Evolutionary conservation across 2,329 filamentous ascomycete genomes (phyloP).

Genomic region (Huntiella savannae): DNA sequence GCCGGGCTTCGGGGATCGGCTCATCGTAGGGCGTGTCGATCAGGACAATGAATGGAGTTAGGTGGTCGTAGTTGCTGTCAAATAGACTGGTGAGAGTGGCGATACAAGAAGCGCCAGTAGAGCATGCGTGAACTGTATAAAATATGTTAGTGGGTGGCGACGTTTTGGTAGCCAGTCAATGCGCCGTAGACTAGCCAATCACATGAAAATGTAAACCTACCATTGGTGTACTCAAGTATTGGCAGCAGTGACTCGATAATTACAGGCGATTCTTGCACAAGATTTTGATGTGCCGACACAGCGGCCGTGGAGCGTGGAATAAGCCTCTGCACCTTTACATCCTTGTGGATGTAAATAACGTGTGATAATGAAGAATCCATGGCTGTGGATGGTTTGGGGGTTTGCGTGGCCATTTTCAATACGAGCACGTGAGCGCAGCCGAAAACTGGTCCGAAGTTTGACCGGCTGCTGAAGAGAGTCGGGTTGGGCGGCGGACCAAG

Average conservation of each 20-base stretch:
- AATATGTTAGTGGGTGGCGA: constrained; percentile 13
- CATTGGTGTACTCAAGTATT: constrained; percentile 35
- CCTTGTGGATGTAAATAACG: constrained; percentile 41
- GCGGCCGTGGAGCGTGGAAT: constrained; percentile 17
- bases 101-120: constrained; percentile 33
- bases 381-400: constrained; percentile 20
- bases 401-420: constrained; percentile 36
- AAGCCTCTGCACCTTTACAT: constrained; percentile 28
- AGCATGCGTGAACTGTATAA: constrained; percentile 32
- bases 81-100: constrained; percentile 33
- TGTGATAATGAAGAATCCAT: constrained; percentile 40
- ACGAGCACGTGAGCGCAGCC: constrained; percentile 16
- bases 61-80: constrained; percentile 30
- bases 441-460: neutral
- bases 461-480: neutral
- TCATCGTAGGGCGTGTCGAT: constrained; percentile 37
- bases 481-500: constrained; percentile 7
- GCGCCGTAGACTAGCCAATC: neutral
- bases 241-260: constrained; percentile 28
- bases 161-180: neutral
- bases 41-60: constrained; percentile 37
- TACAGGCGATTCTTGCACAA: constrained; percentile 20
- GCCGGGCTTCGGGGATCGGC: constrained; percentile 25
- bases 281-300: constrained; percentile 15
- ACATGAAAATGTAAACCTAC: constrained; percentile 20